These are phyloP conservation scores for Sugiyamaella japonica DNA, from an alignment of 1,139 yeast genomes.

Conservation along the genomic window DNA sequence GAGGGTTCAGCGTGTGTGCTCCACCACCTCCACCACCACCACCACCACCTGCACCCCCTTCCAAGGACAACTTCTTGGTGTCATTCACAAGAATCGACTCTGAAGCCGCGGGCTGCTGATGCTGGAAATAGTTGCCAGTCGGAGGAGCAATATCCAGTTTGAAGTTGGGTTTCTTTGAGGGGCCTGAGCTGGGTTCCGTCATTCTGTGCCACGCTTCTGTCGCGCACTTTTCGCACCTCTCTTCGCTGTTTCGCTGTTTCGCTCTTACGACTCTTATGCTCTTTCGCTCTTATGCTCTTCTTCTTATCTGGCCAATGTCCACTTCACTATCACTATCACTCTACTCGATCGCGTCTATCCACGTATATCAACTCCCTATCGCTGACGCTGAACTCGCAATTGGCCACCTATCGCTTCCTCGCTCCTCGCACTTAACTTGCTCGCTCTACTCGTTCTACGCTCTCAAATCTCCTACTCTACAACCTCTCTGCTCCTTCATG, in stretches of 20 bases:
- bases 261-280: background rate
- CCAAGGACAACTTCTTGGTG: slow-evolving; percentile 8
- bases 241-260: too few species aligned
- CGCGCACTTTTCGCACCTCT: too few species aligned
- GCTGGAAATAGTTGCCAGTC: slow-evolving; percentile 13
- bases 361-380: too few species aligned
- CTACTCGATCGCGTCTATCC: too few species aligned
- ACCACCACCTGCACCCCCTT: slow-evolving; percentile 2
- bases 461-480: too few species aligned
- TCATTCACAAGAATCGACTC: slow-evolving; percentile 26
- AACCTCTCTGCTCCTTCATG: too few species aligned
- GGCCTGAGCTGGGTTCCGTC: background rate
- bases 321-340: too few species aligned
- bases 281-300: too few species aligned
- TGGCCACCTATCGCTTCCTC: background rate
- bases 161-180: slow-evolving; percentile 14
- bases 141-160: slow-evolving; percentile 19
- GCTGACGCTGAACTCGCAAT: background rate
- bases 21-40: background rate
- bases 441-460: too few species aligned
- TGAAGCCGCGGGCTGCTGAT: slow-evolving; percentile 12
- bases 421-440: too few species aligned
- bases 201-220: background rate
- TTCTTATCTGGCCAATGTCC: too few species aligned
- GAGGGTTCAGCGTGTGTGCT: background rate